Evolutionary conservation across 345 rosid genomes (phyloP), one percentile per base, ranked within the genome.

Genomic region (Dimocarpus longan): DNA sequence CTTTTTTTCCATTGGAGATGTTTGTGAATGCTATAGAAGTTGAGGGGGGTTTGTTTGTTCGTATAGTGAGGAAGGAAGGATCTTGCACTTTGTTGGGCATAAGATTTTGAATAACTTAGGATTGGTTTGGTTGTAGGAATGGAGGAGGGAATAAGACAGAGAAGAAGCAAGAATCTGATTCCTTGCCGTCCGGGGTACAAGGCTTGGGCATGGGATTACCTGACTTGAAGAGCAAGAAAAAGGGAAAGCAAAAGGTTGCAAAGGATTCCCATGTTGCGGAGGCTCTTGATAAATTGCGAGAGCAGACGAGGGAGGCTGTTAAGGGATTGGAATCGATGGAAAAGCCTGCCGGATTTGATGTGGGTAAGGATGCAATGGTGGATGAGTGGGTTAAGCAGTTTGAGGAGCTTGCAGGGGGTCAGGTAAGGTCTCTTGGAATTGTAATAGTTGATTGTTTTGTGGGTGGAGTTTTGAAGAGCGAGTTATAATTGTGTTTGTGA

Each of bases 331-430:
- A 94, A 74, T 90, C 94, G 4, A 92, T 91, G 82, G 83, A 95
- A 1, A 85, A 83, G 37, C 86, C 87, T 0, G 84, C 81, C 0
- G 89, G 76, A 46, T 79, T 84, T 82, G 97, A 91, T 81, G 78
- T 84, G 76, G 76, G 78, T 44, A 79, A 76, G 71, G 98, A 92
- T 87, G 97, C 89, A n/a, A 66, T 91, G 89, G 82, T 92, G 78
- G 96, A 97, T 64, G 98, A 97, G 76, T 97, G 93, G 99, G 91
- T 97, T 68, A 97, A 94, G 88, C 99, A 93, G 83, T 94, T 97
- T 78, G 98, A 93, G 91, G 93, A 94, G 84, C 87, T 94, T 77
- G 85, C 97, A 60, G 98, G 91, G 11, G 74, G 93, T 85, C 92
- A 94, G 96, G 99, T 94, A 73, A 18, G 63, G 28, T 52, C 16